These are phyloP conservation scores for Pisolithus marmoratus DNA, from an alignment of 768 basidiomycete genomes.

Conservation along the genomic window DNA sequence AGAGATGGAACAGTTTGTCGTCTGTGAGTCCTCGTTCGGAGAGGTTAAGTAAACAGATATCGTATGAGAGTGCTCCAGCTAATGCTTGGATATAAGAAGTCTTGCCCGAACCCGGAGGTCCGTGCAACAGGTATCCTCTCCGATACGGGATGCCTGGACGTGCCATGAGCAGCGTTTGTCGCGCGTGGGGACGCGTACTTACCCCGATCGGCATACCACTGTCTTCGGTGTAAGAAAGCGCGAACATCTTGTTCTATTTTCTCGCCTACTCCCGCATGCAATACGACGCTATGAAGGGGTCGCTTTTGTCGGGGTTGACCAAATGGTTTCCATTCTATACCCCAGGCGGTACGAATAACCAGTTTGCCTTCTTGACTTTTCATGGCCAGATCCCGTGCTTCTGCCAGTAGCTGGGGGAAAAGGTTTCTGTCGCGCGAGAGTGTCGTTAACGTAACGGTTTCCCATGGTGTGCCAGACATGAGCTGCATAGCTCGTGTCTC, in stretches of 20 bases:
- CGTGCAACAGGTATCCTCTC: conserved; percentile 90
- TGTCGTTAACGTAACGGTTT: conserved; percentile 91
- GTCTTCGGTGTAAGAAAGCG: conserved; percentile 73
- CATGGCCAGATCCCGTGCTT: conserved; percentile 88
- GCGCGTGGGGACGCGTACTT: conserved; percentile 16
- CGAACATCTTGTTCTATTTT: conserved; percentile 75
- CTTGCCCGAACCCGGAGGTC: conserved; percentile 97
- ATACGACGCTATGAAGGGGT: conserved; percentile 82
- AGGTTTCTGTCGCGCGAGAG: conserved; percentile 80
- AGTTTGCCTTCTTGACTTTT: conserved; percentile 87
- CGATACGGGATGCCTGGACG: conserved; percentile 89
- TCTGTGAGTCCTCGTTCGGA: conserved; percentile 95
- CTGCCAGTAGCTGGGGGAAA: conserved; percentile 74
- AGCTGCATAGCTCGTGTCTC: conserved; percentile 90
- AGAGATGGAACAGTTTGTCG: conserved; percentile 90
- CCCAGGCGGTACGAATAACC: conserved; percentile 95
- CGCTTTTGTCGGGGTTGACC: conserved; percentile 87
- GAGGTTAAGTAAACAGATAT: conserved; percentile 93
- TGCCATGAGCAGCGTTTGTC: conserved; percentile 1
- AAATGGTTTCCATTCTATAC: conserved; percentile 93
- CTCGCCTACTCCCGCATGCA: conserved; percentile 79
- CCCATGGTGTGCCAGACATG: conserved; percentile 92
- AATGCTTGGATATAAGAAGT: conserved; percentile 98
- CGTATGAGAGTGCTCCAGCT: conserved; percentile 87
- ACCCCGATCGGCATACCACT: conserved; percentile 98